These are phyloP conservation scores for Paulownia fortunei DNA, from an alignment of 257 asterid genomes.

Conservation along the genomic window DNA sequence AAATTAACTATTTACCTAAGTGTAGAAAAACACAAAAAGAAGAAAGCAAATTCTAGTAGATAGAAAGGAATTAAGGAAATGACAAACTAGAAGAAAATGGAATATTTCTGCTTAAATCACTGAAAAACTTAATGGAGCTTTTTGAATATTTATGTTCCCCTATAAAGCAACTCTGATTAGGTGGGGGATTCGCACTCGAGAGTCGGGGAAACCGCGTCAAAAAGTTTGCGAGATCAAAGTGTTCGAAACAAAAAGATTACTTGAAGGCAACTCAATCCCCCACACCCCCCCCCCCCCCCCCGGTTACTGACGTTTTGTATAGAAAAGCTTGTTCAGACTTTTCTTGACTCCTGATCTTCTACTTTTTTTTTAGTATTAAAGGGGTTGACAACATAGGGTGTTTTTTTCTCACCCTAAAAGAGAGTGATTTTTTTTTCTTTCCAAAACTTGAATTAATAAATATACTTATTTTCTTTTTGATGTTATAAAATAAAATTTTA, in stretches of 20 bases:
- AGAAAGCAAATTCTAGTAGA: not conserved
- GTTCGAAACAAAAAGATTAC: not conserved
- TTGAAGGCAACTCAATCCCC: conserved; percentile 15
- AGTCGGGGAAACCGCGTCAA: conserved; percentile 25
- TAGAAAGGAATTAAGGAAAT: not conserved
- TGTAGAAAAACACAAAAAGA: conserved; percentile 8
- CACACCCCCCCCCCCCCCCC: not conserved
- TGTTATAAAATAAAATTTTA: not conserved
- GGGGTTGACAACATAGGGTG: conserved; percentile 17
- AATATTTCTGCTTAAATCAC: conserved; percentile 21
- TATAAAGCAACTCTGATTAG: conserved; percentile 21
- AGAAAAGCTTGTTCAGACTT: not conserved
- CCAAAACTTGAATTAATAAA: too few relatives aligned
- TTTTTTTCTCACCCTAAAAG: conserved; percentile 11
- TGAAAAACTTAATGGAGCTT: conserved; percentile 18
- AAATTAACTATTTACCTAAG: not conserved
- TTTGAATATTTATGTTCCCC: conserved; percentile 26
- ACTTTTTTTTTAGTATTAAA: not conserved
- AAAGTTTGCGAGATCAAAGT: not conserved
- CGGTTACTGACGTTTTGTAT: not conserved
- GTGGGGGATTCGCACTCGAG: not conserved
- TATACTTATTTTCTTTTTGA: too few relatives aligned
- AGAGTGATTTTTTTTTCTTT: not conserved
- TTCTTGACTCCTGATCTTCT: not conserved
- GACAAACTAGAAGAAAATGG: not conserved